Conservation (phyloP, 140 eudicot species). For the Eryngium alpinum region DNA sequence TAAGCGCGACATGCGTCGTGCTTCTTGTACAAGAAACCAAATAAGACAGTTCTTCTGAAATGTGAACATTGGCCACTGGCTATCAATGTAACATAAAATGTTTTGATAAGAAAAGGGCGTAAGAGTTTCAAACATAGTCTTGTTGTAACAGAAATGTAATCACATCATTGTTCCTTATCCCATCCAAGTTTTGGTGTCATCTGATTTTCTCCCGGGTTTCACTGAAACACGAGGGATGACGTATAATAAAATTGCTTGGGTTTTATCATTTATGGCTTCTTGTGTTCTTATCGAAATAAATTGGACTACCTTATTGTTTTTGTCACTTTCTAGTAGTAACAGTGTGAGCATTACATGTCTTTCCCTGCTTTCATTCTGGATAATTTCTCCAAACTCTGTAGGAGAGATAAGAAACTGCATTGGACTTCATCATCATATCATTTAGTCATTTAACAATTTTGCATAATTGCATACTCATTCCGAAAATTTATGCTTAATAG, state of each 20-base stretch:
- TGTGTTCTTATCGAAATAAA: neutral
- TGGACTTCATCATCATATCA: neutral
- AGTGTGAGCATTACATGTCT: neutral
- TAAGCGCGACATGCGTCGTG: neutral
- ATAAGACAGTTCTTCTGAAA: neutral
- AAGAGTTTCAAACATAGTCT: no score
- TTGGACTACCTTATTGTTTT: neutral
- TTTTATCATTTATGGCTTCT: neutral
- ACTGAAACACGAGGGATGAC: neutral
- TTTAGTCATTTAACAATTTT: neutral
- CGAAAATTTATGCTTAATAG: neutral
- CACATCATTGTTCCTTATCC: no score
- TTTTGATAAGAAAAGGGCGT: no score
- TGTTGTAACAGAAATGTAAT: no score
- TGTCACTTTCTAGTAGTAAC: neutral
- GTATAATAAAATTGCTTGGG: neutral
- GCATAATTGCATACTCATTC: neutral
- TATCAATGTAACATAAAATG: no score
- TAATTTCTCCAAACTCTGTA: neutral
- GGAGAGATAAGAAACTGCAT: neutral
- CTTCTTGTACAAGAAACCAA: neutral
- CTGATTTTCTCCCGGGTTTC: neutral
- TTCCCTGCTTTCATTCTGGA: neutral
- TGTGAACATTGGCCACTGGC: no score
- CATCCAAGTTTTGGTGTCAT: no score